Evolutionary conservation across 2,329 filamentous ascomycete species (phyloP).

Genomic region (Verticillium longisporum): DNA sequence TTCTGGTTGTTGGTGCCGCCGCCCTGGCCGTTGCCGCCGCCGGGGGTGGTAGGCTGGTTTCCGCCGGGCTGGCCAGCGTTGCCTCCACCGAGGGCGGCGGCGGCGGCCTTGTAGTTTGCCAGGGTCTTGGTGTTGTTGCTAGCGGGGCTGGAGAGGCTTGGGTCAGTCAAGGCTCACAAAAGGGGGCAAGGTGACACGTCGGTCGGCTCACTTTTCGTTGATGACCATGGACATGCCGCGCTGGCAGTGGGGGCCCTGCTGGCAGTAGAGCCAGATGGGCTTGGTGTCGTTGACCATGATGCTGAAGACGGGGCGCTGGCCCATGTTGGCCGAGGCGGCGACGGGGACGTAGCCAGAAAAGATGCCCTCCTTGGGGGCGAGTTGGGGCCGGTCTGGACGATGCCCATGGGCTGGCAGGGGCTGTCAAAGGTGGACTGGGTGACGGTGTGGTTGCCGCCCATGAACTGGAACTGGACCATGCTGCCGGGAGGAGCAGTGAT

Average conservation of each 20-base stretch:
- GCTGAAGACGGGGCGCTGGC: constrained; percentile 60
- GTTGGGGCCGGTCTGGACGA: constrained; percentile 38
- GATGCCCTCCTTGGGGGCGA: constrained; percentile 49
- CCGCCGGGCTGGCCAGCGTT: constrained; percentile 15
- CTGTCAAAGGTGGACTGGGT: constrained; percentile 69
- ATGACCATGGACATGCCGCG: constrained; percentile 69
- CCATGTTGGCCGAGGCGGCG: constrained; percentile 38
- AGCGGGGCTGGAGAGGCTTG: constrained; percentile 25
- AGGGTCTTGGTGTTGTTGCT: constrained; percentile 48
- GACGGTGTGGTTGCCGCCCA: constrained; percentile 67
- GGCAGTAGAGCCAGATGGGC: constrained; percentile 76
- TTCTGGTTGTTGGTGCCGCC: constrained; percentile 1
- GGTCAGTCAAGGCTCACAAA: constrained; percentile 2
- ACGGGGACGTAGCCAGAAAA: constrained; percentile 64
- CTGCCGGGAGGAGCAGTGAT: constrained; percentile 56
- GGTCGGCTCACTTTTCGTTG: constrained; percentile 57
- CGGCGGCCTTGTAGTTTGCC: constrained; percentile 37
- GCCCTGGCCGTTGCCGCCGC: no score
- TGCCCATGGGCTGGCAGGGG: constrained; percentile 51
- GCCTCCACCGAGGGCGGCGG: constrained; percentile 9
- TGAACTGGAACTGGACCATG: constrained; percentile 63
- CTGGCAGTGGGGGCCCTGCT: constrained; percentile 68
- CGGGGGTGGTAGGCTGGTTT: constrained; percentile 8
- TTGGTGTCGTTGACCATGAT: constrained; percentile 61
- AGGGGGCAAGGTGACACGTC: no score